Evolutionary conservation across 2,329 filamentous ascomycete genomes (phyloP), one percentile per base, ranked within the genome.

Genomic region (Alternaria postmessia): DNA sequence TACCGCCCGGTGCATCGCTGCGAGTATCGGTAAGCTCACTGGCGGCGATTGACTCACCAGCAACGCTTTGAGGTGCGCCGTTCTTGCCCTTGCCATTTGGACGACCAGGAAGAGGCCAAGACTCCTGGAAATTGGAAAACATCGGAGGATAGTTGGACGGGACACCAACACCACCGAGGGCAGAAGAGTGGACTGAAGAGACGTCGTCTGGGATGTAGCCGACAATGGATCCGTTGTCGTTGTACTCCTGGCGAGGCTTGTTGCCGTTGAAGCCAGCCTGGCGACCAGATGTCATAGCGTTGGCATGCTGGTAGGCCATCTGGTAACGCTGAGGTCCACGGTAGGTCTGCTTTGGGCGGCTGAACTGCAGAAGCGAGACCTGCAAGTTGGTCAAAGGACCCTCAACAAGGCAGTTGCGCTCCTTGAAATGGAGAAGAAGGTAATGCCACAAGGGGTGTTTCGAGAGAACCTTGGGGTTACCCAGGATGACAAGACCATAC

Each of bases 361-460:
- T 93, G 81, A 99, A 99, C 75, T 99, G 95, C 65, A 98, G 87
- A 48, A 99, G 86, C 12, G 94, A 97, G 26, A 93, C 91, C 79
- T 98, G 95, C n/a, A 99, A 85, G 76, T 99, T 99, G 63, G 91
- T 95, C 65, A 99, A 84, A 20, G 95, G 94, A 0, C 95, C 95
- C 78, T 99, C 95, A 6, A 99, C 95, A 12, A 99, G 87, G 77
- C 94, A 98, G 73, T 96, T 96, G 70, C 89, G 89, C 77, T 98
- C 94, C 83, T 98, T 98, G 86, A 97, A 99, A 79, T 99, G 95
- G 39, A 94, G 86, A 36, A 99, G 85, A 26, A 99, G 87, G 74
- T 94, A 94, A 78, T 99, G 95, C 95, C 95, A 99, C 39, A 99
- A 85, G 64, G 96, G 95, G 77, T 99, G 95, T 84, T 99, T 99